phyloP scores from a whole-genome alignment of 352 stramenopile species.

The Elongisporangium prolatum region DNA sequence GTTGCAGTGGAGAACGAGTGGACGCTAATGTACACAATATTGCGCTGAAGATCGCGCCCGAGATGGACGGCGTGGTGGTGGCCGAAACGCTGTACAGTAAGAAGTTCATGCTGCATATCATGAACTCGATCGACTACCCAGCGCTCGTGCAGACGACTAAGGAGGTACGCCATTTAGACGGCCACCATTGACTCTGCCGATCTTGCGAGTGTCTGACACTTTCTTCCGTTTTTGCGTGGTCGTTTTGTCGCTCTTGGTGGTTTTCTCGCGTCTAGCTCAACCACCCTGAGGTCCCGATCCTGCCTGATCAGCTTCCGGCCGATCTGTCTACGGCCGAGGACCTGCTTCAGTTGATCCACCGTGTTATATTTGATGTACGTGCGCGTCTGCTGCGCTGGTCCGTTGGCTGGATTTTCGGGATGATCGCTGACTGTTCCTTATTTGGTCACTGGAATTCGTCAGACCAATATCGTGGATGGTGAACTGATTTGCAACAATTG shows the following conservation, averaged over 20 bases:
- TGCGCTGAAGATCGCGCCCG: slow-evolving; percentile 51
- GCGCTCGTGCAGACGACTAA: slow-evolving; percentile 70
- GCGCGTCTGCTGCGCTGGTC: not conserved
- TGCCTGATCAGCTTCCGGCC: slow-evolving; percentile 57
- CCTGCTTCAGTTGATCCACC: slow-evolving; percentile 70
- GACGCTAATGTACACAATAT: not conserved
- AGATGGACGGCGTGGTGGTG: slow-evolving; percentile 79
- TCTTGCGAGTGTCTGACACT: not conserved
- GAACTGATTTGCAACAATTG: slow-evolving; percentile 86
- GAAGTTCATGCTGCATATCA: slow-evolving; percentile 82
- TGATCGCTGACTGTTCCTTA: not conserved
- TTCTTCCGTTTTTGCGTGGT: not conserved
- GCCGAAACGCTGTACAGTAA: slow-evolving; percentile 79
- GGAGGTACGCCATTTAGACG: slow-evolving; percentile 34
- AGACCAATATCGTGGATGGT: slow-evolving; percentile 85
- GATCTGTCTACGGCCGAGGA: slow-evolving; percentile 60
- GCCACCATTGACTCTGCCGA: slow-evolving; percentile 1
- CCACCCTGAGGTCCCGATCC: slow-evolving; percentile 68
- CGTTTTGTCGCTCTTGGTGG: not conserved
- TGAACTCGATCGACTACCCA: slow-evolving; percentile 83
- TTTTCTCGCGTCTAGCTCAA: slow-evolving; percentile 40
- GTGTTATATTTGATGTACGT: slow-evolving; percentile 78
- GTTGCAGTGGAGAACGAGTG: not conserved
- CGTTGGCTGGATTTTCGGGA: not conserved
- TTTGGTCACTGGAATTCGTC: not conserved